Evolutionary conservation across 2,329 filamentous ascomycete species (phyloP), one percentile per base, ranked within the genome.

Genomic region (Botrytis porri): DNA sequence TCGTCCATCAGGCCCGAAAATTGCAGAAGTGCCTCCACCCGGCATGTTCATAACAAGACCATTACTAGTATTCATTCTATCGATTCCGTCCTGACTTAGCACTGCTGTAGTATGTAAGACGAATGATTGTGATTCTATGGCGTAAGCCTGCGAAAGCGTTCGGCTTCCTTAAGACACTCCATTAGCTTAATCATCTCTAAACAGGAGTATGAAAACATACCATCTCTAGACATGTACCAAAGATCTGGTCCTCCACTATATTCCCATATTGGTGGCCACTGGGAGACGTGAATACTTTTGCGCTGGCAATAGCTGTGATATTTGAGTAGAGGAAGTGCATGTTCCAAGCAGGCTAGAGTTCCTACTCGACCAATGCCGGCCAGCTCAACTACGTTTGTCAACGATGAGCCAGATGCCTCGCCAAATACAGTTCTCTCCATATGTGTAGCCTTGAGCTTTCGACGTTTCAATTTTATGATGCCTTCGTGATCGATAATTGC

Each of bases 41-140:
- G 75, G 88, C 86, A 80, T 84, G 82, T 73, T 85, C 84, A 25
- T 84, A 82, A 72, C 83, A 82, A 62, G 14, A 8, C 61, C 59
- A 22, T 48, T 20, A 6, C 57, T 51, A 9, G 51, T 67, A n/a
- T 32, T 18, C 51, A 41, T 57, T 20, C 9, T 60, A 14, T 63
- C 35, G 20, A 48, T 71, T 14, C 59, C 72, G 22, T 66, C 45
- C 43, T 43, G 82, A 16, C 84, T 86, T 39, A 89, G 83, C 12
- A 85, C 83, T 77, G 88, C 86, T 78, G 86, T 88, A 0, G 87
- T 86, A 0, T 87, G 86, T 10, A 89, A 82, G 0, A 85, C 86
- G 82, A 85, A 89, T 0, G 86, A 84, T 2, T 85, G 86, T 0
- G 86, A 88, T 80, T 89, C 87, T 71, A 88, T 86, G 37, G 87